Evolutionary conservation across 805 yeast species (phyloP).

Genomic region (Yamadazyma sp.): DNA sequence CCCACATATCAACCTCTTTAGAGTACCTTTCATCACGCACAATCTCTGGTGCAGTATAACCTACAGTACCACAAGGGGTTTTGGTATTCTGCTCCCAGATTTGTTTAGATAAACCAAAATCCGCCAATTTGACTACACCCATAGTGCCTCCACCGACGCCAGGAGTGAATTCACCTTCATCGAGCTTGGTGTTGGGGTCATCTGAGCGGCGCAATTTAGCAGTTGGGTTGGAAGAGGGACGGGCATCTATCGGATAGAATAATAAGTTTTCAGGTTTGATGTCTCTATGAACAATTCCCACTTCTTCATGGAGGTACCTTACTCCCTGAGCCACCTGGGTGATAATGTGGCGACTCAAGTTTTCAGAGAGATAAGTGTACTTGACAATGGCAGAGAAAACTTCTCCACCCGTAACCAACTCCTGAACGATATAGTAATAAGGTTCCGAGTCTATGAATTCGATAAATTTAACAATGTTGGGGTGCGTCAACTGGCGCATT

Average conservation of each 20-base stretch:
- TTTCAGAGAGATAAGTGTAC: constrained; percentile 65
- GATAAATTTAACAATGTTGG: constrained; percentile 62
- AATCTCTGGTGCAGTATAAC: constrained; percentile 97
- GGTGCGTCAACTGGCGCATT: constrained; percentile 63
- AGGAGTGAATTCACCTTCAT: constrained; percentile 82
- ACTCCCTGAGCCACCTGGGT: constrained; percentile 64
- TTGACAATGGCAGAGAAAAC: constrained; percentile 66
- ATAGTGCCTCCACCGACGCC: constrained; percentile 92
- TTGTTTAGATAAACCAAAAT: constrained; percentile 91
- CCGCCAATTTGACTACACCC: constrained; percentile 88
- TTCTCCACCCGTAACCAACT: constrained; percentile 76
- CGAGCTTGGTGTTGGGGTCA: constrained; percentile 66
- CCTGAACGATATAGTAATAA: constrained; percentile 70
- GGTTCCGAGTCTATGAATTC: constrained; percentile 64
- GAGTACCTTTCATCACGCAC: constrained; percentile 92
- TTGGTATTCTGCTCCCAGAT: constrained; percentile 85
- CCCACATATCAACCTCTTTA: constrained; percentile 98
- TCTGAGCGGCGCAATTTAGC: constrained; percentile 58
- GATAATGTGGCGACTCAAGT: constrained; percentile 61
- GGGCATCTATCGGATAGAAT: constrained; percentile 56
- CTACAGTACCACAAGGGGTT: constrained; percentile 99
- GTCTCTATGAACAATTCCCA: constrained; percentile 82
- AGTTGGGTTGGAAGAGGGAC: constrained; percentile 40
- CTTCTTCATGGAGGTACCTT: constrained; percentile 65
- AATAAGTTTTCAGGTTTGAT: constrained; percentile 79